Evolutionary conservation across 2,329 filamentous ascomycete genomes (phyloP), one percentile per base, ranked within the genome.

Genomic region (Epichloe elymi): DNA sequence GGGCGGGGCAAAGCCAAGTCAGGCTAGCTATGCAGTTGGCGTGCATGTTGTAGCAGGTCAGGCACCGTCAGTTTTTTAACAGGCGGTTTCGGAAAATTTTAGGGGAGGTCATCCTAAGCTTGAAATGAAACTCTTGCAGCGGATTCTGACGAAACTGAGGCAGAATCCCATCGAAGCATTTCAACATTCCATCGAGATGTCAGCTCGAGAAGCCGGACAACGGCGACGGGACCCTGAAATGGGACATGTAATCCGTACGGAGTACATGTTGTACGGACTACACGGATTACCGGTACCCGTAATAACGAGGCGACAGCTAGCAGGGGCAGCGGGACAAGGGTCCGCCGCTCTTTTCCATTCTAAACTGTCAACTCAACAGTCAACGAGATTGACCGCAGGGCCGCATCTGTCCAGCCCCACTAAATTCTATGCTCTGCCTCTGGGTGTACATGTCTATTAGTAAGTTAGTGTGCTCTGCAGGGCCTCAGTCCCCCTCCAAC

Each of bases 321-420:
- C 20, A 41, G 20, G 36, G 38, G 44, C 30, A 17, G 45, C 30
- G 23, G 40, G 26, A 40, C 40, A 43, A 33, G 50, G 46, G n/a
- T 48, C 26, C 35, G 42, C 48, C 35, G 30, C 48, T 39, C 23
- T 5, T 30, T 15, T 33, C 23, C 36, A 38, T 14, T 17, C 30
- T 19, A 5, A 19, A 46, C 26, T 30, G 45, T 30, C 45, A 33
- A 52, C 49, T 52, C 50, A 52, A 52, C 50, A 52, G 46, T 49
- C 38, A 30, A 37, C 41, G 6, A 47, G n/a, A 48, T 38, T 39
- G 44, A 46, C 44, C 26, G 26, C 26, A 30, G 26, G 26, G 26
- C 26, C 8, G 3, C 26, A 30, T 11, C 26, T 30, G 26, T 30
- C 26, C 26, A 30, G 8, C 26, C 26, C 26, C 26, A 30, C 26